Conservation (phyloP, 2,329 filamentous ascomycete genomes). For the Arthrobotrys iridis region DNA sequence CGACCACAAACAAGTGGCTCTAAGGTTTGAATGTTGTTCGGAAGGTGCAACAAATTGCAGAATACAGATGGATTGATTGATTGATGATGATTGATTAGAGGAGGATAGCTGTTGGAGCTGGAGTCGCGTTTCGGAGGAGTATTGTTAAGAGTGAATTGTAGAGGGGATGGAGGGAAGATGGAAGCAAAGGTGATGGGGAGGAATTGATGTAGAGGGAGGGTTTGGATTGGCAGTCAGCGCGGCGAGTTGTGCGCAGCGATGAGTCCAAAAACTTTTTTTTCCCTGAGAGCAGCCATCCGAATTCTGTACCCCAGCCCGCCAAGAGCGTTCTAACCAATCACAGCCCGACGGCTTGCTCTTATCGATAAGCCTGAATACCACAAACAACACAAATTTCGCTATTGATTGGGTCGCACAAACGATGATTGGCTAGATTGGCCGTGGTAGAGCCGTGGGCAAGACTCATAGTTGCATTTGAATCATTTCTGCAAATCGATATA, state of each 20-base stretch:
- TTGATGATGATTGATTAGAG: not conserved
- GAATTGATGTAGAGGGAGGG: not conserved
- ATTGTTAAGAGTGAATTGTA: not conserved
- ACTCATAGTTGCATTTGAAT: too few species aligned
- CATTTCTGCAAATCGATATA: too few species aligned
- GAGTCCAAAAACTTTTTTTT: conserved; percentile 54
- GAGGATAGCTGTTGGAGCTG: not conserved
- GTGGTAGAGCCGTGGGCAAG: not conserved
- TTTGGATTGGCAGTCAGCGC: conserved; percentile 1
- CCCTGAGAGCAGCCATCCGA: conserved; percentile 30
- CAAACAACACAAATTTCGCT: not conserved
- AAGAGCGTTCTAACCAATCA: not conserved
- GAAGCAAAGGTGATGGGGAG: not conserved
- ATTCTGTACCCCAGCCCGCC: conserved; percentile 23
- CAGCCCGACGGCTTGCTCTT: not conserved
- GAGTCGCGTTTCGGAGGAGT: not conserved
- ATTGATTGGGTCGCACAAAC: not conserved
- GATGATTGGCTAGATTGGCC: not conserved
- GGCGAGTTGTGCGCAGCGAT: conserved; percentile 25
- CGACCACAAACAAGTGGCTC: not conserved
- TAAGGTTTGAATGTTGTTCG: not conserved
- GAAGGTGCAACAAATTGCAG: not conserved
- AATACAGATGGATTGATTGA: not conserved
- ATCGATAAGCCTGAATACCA: conserved; percentile 22
- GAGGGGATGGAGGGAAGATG: not conserved